Evolutionary conservation across 2,329 filamentous ascomycete species (phyloP), one percentile per base, ranked within the genome.

Genomic region (Fusarium cyanostomum): DNA sequence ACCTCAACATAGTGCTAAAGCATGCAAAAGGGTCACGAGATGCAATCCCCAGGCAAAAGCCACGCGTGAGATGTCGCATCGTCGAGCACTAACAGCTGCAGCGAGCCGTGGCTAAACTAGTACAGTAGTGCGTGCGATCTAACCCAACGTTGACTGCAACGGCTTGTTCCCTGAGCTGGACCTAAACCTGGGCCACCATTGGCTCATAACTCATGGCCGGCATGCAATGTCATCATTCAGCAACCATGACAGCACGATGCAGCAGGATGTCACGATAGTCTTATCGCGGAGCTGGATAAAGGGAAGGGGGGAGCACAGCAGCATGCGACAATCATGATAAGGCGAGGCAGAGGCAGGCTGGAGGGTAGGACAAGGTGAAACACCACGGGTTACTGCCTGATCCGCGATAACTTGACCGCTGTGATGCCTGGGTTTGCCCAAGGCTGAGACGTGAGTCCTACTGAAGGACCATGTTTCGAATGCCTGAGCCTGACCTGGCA

Each of bases 11-110:
- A 26, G 34, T n/a, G 27, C 49, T 59, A 66, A 59, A 59, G 18
- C 41, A 53, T 64, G 62, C 54, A 63, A 31, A 34, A 31, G 45
- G 53, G 62, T 66, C 62, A 66, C 62, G 62, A 55, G 62, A 66
- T 55, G 55, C 21, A 8, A 43, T 45, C 39, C 34, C 28, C 44
- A 55, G 65, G 52, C 56, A 62, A 44, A 46, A 27, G 35, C 39
- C 49, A 39, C 41, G 26, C 27, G 34, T 66, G 62, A 56, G 62
- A 45, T 66, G 62, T 58, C 41, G 39, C 37, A 48, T 52, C 52
- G 42, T 56, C 21, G 31, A 41, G 15, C 15, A 24, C 28, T 34
- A 16, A 12, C 33, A 31, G 30, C 43, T 56, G 56, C 42, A 64
- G 61, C 41, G 45, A 62, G 52, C 61, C 39, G 52, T 35, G 18